Evolutionary conservation across 2,329 filamentous ascomycete species (phyloP).

Genomic region (Sporothrix mexicana): DNA sequence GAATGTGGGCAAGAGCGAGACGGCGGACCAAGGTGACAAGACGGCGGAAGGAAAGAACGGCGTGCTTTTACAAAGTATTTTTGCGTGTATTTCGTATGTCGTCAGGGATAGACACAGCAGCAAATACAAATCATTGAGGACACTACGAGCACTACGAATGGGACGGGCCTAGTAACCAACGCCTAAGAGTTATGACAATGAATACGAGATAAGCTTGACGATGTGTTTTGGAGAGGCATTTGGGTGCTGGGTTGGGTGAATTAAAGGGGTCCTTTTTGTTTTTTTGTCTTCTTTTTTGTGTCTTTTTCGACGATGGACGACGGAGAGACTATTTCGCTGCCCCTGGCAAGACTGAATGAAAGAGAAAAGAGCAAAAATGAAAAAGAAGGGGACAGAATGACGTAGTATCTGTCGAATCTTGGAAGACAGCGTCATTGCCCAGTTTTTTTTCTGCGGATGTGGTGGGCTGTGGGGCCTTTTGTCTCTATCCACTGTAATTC

Average conservation of each 20-base stretch:
- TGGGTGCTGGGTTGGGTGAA: neutral
- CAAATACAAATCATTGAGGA: neutral
- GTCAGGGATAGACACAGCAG: neutral
- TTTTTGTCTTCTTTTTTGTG: too few relatives aligned
- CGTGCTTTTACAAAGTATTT: neutral
- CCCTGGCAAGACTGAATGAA: neutral
- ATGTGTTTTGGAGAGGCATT: neutral
- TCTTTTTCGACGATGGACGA: neutral
- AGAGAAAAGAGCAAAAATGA: neutral
- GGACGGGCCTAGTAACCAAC: slow-evolving; percentile 2
- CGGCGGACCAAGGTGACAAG: neutral
- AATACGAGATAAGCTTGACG: neutral
- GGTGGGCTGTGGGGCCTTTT: neutral
- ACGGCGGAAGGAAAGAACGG: neutral
- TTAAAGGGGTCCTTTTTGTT: neutral
- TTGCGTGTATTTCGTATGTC: neutral
- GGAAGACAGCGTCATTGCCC: slow-evolving; percentile 28
- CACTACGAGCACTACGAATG: neutral
- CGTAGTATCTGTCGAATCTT: slow-evolving; percentile 25
- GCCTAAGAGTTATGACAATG: neutral
- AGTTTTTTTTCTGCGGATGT: slow-evolving; percentile 16
- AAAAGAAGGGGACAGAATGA: slow-evolving; percentile 22
- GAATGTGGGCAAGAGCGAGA: slow-evolving; percentile 14
- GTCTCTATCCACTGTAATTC: neutral
- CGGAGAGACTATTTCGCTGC: neutral